Percentiles rank a stretch among this genome's conserved stretches.
These are phyloP conservation scores for Hygrocybe punicea DNA, from an alignment of 768 basidiomycete species.

Conservation along the genomic window DNA sequence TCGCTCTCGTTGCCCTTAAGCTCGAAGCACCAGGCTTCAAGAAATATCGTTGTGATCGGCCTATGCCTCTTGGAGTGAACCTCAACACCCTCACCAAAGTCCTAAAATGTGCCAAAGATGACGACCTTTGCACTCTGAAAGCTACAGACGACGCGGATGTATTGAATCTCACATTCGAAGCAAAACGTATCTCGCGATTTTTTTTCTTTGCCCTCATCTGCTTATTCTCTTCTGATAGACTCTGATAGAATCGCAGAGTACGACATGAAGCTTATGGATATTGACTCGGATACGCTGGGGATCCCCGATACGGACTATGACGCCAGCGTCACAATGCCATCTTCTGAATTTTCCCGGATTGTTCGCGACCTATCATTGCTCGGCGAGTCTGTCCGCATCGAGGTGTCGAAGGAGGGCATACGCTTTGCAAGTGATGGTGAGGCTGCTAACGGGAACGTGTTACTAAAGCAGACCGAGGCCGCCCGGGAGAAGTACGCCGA, in stretches of 20 bases:
- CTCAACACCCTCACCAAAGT: slow-evolving; percentile 89
- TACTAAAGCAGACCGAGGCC: slow-evolving; percentile 72
- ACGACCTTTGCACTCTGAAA: slow-evolving; percentile 87
- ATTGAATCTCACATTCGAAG: slow-evolving; percentile 86
- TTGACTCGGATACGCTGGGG: slow-evolving; percentile 89
- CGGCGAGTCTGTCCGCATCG: slow-evolving; percentile 93
- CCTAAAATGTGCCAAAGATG: slow-evolving; percentile 94
- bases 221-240: slow-evolving; percentile 43
- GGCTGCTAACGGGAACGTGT: slow-evolving; percentile 83
- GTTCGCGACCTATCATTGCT: slow-evolving; percentile 86
- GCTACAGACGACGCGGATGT: slow-evolving; percentile 89
- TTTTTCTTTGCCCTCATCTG: slow-evolving; percentile 4
- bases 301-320: slow-evolving; percentile 99
- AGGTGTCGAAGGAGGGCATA: slow-evolving; percentile 93
- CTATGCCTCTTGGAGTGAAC: slow-evolving; percentile 89
- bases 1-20: slow-evolving; percentile 89
- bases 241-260: slow-evolving; percentile 95
- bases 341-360: slow-evolving; percentile 85
- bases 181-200: slow-evolving; percentile 54
- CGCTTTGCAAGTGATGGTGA: slow-evolving; percentile 92
- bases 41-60: slow-evolving; percentile 89
- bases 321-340: slow-evolving; percentile 82
- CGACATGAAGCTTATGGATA: slow-evolving; percentile 99
- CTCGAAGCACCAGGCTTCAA: slow-evolving; percentile 78
- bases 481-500: slow-evolving; percentile 39